Evolutionary conservation across 495 filamentous ascomycete species (phyloP).

Genomic region (Emericellopsis terricola): DNA sequence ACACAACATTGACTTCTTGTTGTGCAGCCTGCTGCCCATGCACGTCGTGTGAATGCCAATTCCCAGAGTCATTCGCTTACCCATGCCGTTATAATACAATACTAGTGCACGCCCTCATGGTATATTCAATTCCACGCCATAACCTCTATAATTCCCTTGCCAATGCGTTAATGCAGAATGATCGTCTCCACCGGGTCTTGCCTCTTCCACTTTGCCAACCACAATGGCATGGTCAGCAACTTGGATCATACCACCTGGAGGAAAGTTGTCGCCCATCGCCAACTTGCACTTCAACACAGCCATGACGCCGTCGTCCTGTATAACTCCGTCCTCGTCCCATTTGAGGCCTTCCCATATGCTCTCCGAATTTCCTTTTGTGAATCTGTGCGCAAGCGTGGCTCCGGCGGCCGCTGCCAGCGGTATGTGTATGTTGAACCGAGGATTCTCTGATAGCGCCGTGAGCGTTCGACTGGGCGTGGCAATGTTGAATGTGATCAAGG

Average conservation of each 20-base stretch:
- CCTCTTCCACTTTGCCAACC: slow-evolving; percentile 30
- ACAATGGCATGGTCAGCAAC: slow-evolving; percentile 38
- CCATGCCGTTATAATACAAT: no score
- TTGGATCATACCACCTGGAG: slow-evolving; percentile 15
- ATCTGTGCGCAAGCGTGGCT: slow-evolving; percentile 27
- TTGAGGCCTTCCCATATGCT: slow-evolving; percentile 12
- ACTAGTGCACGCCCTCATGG: no score
- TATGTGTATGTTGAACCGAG: slow-evolving; percentile 30
- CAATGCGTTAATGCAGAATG: no score
- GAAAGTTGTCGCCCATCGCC: slow-evolving; percentile 9
- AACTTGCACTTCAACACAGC: slow-evolving; percentile 23
- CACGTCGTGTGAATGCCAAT: no score
- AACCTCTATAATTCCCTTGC: no score
- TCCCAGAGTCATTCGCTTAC: no score
- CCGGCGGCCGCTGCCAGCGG: slow-evolving; percentile 22
- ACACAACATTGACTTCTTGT: no score
- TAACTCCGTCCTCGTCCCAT: slow-evolving; percentile 2
- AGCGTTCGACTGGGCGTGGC: slow-evolving; percentile 53
- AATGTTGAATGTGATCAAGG: slow-evolving; percentile 68
- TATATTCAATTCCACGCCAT: no score
- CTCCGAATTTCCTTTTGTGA: slow-evolving; percentile 18
- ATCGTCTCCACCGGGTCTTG: slow-evolving; percentile 11
- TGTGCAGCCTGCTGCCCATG: no score
- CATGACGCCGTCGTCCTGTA: slow-evolving; percentile 20
- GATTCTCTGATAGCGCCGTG: slow-evolving; percentile 32